Evolutionary conservation across 345 rosid genomes (phyloP).

Genomic region (Arabis hirsuta): DNA sequence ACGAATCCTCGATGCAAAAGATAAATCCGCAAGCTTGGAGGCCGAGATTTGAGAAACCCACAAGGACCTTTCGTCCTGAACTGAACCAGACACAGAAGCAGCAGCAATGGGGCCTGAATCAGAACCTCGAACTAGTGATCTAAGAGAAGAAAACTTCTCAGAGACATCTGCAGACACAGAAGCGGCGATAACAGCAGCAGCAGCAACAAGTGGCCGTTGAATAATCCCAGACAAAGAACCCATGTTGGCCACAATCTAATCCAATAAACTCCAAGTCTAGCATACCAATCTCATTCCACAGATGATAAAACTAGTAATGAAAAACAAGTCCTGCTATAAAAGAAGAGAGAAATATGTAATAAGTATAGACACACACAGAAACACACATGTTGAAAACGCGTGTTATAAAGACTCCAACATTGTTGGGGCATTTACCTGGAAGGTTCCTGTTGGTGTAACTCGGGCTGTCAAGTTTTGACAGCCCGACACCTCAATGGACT

Average conservation of each 20-base stretch:
- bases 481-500: conserved; percentile 37
- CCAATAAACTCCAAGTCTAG: conserved; percentile 39
- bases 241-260: conserved; percentile 50
- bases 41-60: conserved; percentile 62
- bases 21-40: conserved; percentile 68
- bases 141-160: conserved; percentile 56
- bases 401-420: conserved; percentile 29
- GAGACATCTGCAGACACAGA: conserved; percentile 73
- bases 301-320: not conserved
- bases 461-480: conserved; percentile 42
- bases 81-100: conserved; percentile 49
- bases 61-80: conserved; percentile 47
- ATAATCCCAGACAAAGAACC: conserved; percentile 73
- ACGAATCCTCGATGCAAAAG: conserved; percentile 58
- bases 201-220: conserved; percentile 90
- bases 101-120: conserved; percentile 47
- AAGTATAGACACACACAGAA: conserved; percentile 1
- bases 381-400: conserved; percentile 39
- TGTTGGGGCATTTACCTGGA: conserved; percentile 40
- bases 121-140: conserved; percentile 46
- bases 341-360: conserved; percentile 9
- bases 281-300: conserved; percentile 40
- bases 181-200: conserved; percentile 75
- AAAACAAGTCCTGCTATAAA: conserved; percentile 15
- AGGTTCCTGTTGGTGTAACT: conserved; percentile 28